These are phyloP conservation scores for Sordariomycetes sp. DNA, from an alignment of 2,329 filamentous ascomycete species.

Conservation along the genomic window DNA sequence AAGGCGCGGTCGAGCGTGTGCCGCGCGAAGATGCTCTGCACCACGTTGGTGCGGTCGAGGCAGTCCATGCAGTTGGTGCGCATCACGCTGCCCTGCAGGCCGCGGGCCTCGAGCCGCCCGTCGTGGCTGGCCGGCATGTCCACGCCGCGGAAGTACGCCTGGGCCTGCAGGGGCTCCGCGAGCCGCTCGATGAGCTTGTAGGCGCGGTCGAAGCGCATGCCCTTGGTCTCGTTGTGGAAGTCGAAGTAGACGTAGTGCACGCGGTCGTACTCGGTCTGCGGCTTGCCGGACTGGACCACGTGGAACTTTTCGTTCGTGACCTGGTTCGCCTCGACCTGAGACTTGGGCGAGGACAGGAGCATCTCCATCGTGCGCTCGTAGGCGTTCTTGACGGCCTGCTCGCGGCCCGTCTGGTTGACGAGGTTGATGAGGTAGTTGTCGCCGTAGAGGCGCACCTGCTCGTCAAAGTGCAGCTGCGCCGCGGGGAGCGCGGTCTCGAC, in stretches of 20 bases:
- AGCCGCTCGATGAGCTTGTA: conserved; percentile 78
- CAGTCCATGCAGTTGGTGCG: conserved; percentile 99
- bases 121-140: conserved; percentile 66
- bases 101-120: conserved; percentile 68
- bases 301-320: conserved; percentile 72
- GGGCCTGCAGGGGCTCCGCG: conserved; percentile 61
- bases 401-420: conserved; percentile 91
- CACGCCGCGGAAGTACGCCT: conserved; percentile 87
- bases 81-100: conserved; percentile 78
- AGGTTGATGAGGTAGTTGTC: conserved; percentile 97
- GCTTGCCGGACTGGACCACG: conserved; percentile 48
- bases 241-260: conserved; percentile 98
- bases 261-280: conserved; percentile 58
- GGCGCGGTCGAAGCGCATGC: conserved; percentile 84
- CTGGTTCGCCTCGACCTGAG: conserved; percentile 54
- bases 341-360: conserved; percentile 58
- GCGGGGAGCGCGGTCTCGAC: conserved; percentile 72
- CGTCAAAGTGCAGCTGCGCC: conserved; percentile 78
- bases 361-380: conserved; percentile 84
- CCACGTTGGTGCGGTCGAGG: conserved; percentile 92
- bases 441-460: conserved; percentile 88
- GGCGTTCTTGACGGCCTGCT: conserved; percentile 79
- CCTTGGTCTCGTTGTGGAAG: conserved; percentile 96
- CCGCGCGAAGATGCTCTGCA: conserved; percentile 92
- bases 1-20: conserved; percentile 85